Evolutionary conservation across 2,329 filamentous ascomycete genomes (phyloP), one percentile per base, ranked within the genome.

Genomic region (Aphanocladium album): DNA sequence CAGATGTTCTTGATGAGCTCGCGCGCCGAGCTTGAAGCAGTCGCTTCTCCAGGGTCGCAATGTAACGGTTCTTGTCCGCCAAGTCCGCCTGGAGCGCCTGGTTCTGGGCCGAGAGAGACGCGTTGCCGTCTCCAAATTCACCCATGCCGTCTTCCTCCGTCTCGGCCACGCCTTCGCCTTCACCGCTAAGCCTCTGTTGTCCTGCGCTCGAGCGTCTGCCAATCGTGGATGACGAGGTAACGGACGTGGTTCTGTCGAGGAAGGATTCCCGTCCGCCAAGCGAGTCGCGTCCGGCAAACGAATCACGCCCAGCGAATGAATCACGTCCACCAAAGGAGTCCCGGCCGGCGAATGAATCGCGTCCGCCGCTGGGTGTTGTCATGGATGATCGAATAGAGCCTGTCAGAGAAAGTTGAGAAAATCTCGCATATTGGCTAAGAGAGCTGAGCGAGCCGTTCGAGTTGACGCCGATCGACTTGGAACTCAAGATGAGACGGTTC

Each of bases 61-160:
- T 98, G 73, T 99, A 99, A 35, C 95, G 89, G 68, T 95, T 98
- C 78, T 96, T 97, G 76, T 99, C 95, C n/a, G 84, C 85, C 51
- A 99, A 83, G 72, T 99, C 95, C n/a, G 92, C 86, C 73, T 96
- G 95, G 52, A 99, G 77, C n/a, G 96, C 90, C 54, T 88, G 86
- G 67, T 97, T 92, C 71, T 97, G 95, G n/a, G 90, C 85, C 47
- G 88, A 79, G 53, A 96, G 76, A 25, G 89, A 91, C 8, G 95
- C 95, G 27, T 84, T 89, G 1, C 93, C 93, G 67, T 97, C 92
- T 19, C 89, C 93, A 70, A 88, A 93, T 69, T 96, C 91, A 55
- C 91, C 93, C 16, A 87, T 70, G 46, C 84, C 89, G 61, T 91
- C 89, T 14, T 92, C 74, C 8, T 75, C 87, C 19, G 84, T 88